Evolutionary conservation across 345 rosid species (phyloP), one percentile per base, ranked within the genome.

Genomic region (Salix brachista): DNA sequence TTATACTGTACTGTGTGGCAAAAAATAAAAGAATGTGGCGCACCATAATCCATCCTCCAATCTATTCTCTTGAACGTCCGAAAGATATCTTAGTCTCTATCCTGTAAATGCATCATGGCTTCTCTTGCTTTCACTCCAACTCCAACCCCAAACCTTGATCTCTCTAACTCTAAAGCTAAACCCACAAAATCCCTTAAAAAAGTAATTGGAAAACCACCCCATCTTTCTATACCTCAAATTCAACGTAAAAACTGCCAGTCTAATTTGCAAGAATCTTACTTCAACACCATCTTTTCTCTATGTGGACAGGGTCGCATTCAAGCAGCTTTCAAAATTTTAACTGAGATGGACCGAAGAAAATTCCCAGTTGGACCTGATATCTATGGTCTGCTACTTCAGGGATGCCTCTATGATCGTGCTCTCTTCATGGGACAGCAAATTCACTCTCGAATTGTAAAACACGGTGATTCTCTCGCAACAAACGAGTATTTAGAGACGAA

Each of bases 401-500:
- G 91, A 17, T 92, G 97, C 78, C 89, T 88, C 5, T 86, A 86
- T 76, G 80, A 80, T 82, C 84, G 92, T 70, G 93, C 84, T 73
- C 78, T 86, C 1, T 23, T 8, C 37, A 83, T 88, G 14, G 96
- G 98, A 37, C 87, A 77, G 84, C 94, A 92, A 81, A 86, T 94
- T 71, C 98, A 94, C 80, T 92, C 94, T 77, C 85, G 86, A 60
- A 83, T 94, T 74, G 79, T 88, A 62, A 94, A 90, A 85, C 81
- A 79, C 3, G 94, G 98, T 67, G 87, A 80, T 67, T 83, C 79
- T 19, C 87, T 84, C 78, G 80, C 92, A 0, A 82, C 75, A 26
- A 89, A 89, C 48, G 92, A 90, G 86, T 90, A 85, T 73, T 80
- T 89, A 21, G 93, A 86, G 78, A 88, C 98, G 2, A 94, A 92